Base-by-base conservation (phyloP, 1,284 basidiomycete species). In the Uromyces viciae-fabae region DNA sequence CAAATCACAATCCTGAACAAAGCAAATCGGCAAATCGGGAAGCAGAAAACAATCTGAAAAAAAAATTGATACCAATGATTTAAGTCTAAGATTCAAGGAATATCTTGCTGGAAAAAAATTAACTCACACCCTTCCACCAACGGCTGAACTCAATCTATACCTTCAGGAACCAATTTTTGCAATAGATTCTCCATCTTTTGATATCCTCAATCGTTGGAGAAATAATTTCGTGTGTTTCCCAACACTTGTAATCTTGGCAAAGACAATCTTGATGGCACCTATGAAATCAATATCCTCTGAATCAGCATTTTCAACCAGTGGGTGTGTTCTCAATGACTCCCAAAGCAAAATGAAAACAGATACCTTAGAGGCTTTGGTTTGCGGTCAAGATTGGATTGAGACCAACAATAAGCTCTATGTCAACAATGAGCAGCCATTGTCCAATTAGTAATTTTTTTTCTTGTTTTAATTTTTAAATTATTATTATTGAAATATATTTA, bases 261-360 rank as follows among this genome's bases (percentile, higher is more conserved):
- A 66, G 40, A n/a, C 2, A 22, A 66, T 66, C 22, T 25, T 66
- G 9, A 66, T 66, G 64, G 22, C 43, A 5, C 36, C 22, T 5
- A 66, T 66, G 64, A 66, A 36, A 9, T 66, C 64, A 43, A 66
- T 66, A 15, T 17, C 38, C 17, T 66, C 64, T 11, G 64, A 43
- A 9, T 66, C 38, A 5, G 38, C 64, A 25, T 66, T 66, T 28
- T 66, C 22, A 25, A 66, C 64, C 43, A 42, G 64, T 42, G 64
- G 36, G 9, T 3, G n/a, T 3, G 64, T 66, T 7, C 64, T 66
- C 22, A 43, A 33, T 42, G 22, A 66, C 31, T 66, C 15, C 14
- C 22, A 42, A 11, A n/a, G 19, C 38, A 33, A 42, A 25, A 36
- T 66, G 4, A 28, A 7, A 5, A 36, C 64, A n/a, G 64, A 19